These are phyloP conservation scores for Xylaria sp. DNA, from an alignment of 495 filamentous ascomycete genomes.

Conservation along the genomic window DNA sequence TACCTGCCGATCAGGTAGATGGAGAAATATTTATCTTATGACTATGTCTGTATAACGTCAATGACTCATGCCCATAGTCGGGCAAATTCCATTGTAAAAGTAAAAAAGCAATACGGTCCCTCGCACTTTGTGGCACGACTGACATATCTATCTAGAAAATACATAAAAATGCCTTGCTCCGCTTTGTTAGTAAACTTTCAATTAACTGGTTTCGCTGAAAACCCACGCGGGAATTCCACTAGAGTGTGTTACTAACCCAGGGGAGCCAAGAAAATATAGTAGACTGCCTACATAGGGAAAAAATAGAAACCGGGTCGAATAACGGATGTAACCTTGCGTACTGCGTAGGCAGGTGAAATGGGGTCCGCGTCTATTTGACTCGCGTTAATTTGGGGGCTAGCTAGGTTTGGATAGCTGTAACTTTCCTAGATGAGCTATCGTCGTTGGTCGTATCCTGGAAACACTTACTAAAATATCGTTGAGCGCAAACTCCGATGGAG, in stretches of 20 bases:
- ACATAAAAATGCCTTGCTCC: background rate
- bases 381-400: background rate
- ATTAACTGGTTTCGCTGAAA: no score
- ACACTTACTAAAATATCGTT: no score
- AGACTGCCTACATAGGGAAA: no score
- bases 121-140: background rate
- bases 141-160: background rate
- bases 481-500: background rate
- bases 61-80: background rate
- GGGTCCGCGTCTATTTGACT: background rate
- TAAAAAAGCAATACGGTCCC: background rate
- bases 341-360: background rate
- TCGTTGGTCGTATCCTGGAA: background rate
- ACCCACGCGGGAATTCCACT: background rate
- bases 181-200: background rate
- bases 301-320: no score
- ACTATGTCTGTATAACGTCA: background rate
- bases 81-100: background rate
- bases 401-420: background rate
- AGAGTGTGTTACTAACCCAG: no score
- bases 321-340: background rate
- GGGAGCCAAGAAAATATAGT: no score
- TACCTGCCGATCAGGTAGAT: background rate
- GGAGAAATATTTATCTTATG: background rate
- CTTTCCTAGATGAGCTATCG: background rate